Evolutionary conservation across 116 monocot genomes (phyloP).

Genomic region (Iris pallida): DNA sequence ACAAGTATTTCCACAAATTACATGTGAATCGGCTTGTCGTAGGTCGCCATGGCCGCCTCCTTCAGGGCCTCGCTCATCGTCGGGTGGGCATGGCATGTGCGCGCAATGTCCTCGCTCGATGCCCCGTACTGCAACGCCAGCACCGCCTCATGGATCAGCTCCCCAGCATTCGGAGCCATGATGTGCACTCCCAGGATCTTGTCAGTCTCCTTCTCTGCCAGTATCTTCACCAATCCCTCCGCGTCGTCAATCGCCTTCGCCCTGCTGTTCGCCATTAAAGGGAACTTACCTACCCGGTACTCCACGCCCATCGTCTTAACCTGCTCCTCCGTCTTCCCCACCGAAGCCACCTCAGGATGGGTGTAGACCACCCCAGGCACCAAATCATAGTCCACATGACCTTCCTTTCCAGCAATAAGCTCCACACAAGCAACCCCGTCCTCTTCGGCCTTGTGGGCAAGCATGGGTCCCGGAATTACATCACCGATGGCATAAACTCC

Average conservation of each 20-base stretch:
- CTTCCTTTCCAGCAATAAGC: slow-evolving; percentile 58
- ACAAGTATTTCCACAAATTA: slow-evolving; percentile 5
- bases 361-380: slow-evolving; percentile 73
- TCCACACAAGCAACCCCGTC: slow-evolving; percentile 67
- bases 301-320: slow-evolving; percentile 44
- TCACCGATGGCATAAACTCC: slow-evolving; percentile 68
- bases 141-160: slow-evolving; percentile 64
- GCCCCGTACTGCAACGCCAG: slow-evolving; percentile 59
- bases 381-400: slow-evolving; percentile 66
- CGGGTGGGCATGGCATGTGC: slow-evolving; percentile 73
- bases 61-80: slow-evolving; percentile 81
- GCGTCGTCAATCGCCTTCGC: slow-evolving; percentile 72
- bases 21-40: slow-evolving; percentile 89
- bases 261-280: slow-evolving; percentile 49
- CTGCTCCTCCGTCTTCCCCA: slow-evolving; percentile 75
- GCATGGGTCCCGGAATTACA: slow-evolving; percentile 59
- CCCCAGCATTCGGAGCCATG: slow-evolving; percentile 59
- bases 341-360: slow-evolving; percentile 67
- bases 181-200: slow-evolving; percentile 63
- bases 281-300: slow-evolving; percentile 53
- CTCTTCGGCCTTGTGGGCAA: slow-evolving; percentile 65
- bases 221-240: slow-evolving; percentile 62
- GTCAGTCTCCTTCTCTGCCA: slow-evolving; percentile 60
- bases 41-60: slow-evolving; percentile 85
- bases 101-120: slow-evolving; percentile 49